These are phyloP conservation scores for Trifolium dubium DNA, from an alignment of 306 rosid genomes.

Conservation along the genomic window DNA sequence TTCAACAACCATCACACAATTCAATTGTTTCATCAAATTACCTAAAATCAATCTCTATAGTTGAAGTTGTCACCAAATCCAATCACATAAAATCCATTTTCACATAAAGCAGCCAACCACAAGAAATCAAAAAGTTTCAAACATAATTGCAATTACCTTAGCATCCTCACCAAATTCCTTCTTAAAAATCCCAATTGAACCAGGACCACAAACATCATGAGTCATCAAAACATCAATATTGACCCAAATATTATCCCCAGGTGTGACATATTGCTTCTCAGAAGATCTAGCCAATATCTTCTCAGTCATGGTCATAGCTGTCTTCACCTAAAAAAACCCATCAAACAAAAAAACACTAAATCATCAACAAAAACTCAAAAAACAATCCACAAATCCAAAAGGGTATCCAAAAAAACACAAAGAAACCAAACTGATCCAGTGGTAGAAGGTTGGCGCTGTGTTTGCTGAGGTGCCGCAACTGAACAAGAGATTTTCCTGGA, in stretches of 20 bases:
- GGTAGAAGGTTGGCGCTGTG: conserved; percentile 75
- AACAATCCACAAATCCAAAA: conserved; percentile 32
- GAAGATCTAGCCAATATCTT: conserved; percentile 89
- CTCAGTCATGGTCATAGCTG: conserved; percentile 93
- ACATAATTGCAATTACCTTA: conserved; percentile 51
- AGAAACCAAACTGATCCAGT: conserved; percentile 73
- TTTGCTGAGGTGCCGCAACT: conserved; percentile 71
- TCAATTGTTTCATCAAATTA: conserved; percentile 27
- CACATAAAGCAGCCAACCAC: background rate
- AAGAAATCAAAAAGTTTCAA: background rate
- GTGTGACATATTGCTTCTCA: conserved; percentile 67
- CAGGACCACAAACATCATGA: conserved; percentile 96
- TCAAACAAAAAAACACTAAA: conserved; percentile 13
- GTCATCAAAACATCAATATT: conserved; percentile 89
- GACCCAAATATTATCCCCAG: conserved; percentile 92
- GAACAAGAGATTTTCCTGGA: conserved; percentile 66
- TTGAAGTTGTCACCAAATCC: background rate
- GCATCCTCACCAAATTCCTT: conserved; percentile 90
- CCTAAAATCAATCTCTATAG: background rate
- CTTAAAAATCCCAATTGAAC: conserved; percentile 91
- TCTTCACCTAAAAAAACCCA: conserved; percentile 63
- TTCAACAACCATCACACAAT: conserved; percentile 12
- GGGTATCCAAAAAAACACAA: background rate
- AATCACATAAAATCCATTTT: background rate
- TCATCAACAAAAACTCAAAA: conserved; percentile 26